Evolutionary conservation across 2,329 filamentous ascomycete genomes (phyloP).

Genomic region (Epichloe amarillans): DNA sequence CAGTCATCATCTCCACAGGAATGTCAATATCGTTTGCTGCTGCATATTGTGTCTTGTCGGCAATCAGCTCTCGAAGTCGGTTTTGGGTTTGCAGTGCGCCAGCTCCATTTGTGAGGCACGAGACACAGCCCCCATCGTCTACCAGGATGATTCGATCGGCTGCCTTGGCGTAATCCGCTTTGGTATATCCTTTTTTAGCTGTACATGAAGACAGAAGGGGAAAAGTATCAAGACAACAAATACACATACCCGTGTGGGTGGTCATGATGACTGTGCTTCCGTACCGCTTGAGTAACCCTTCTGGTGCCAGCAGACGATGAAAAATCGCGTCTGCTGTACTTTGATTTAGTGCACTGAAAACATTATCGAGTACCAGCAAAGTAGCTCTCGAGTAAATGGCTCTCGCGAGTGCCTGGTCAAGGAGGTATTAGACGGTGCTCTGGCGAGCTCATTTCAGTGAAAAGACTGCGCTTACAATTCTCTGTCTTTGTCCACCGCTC

Average conservation of each 20-base stretch:
- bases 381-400: slow-evolving; percentile 24
- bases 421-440: not conserved
- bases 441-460: not conserved
- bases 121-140: not conserved
- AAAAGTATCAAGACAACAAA: too few relatives aligned
- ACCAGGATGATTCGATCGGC: not conserved
- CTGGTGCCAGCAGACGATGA: not conserved
- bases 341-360: slow-evolving; percentile 2
- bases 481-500: slow-evolving; percentile 24
- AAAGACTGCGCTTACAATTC: slow-evolving; percentile 13
- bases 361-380: not conserved
- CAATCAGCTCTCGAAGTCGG: not conserved
- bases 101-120: not conserved
- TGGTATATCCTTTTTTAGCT: not conserved
- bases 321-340: slow-evolving; percentile 3
- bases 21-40: not conserved
- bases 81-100: not conserved
- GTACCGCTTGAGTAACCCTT: slow-evolving; percentile 1
- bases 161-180: not conserved
- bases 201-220: not conserved
- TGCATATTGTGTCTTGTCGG: not conserved
- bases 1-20: not conserved
- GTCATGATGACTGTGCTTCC: slow-evolving; percentile 5
- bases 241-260: slow-evolving; percentile 2
- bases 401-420: slow-evolving; percentile 21